These are phyloP conservation scores for Apiotrichum mycotoxinovorans DNA, from an alignment of 1,284 basidiomycete species.

Conservation along the genomic window DNA sequence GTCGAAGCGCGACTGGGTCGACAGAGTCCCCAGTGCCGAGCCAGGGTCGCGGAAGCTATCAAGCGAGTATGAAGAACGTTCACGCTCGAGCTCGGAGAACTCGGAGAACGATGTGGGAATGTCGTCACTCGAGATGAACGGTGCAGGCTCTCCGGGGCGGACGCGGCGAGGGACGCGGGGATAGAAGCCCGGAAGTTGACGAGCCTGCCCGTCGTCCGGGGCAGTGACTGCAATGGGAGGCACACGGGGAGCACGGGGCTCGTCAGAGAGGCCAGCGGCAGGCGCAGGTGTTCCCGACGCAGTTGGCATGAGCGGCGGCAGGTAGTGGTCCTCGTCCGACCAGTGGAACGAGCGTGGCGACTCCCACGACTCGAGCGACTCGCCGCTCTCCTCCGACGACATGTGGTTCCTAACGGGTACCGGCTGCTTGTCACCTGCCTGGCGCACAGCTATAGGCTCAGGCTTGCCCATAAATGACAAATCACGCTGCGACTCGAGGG, in stretches of 20 bases:
- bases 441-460: conserved; percentile 35
- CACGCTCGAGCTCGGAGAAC: conserved; percentile 16
- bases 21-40: conserved; percentile 4
- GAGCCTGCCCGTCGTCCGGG: conserved; percentile 3
- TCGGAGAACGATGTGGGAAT: conserved; percentile 9
- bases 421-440: background rate
- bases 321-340: conserved; percentile 41
- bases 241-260: background rate
- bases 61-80: conserved; percentile 2
- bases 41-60: conserved; percentile 19
- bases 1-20: background rate
- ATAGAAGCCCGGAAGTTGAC: conserved; percentile 46
- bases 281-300: background rate
- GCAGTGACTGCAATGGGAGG: background rate
- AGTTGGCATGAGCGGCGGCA: conserved; percentile 11
- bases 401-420: background rate
- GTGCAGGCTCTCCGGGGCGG: conserved; percentile 5
- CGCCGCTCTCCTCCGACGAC: conserved; percentile 11
- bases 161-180: conserved; percentile 46
- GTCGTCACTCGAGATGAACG: conserved; percentile 39
- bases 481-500: conserved; percentile 7
- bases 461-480: conserved; percentile 34
- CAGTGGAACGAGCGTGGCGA: conserved; percentile 45
- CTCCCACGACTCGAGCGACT: conserved; percentile 41
- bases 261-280: background rate